These are phyloP conservation scores for Chytriomyces sp. DNA, from an alignment of 192 early-diverging fungal genomes.

Conservation along the genomic window DNA sequence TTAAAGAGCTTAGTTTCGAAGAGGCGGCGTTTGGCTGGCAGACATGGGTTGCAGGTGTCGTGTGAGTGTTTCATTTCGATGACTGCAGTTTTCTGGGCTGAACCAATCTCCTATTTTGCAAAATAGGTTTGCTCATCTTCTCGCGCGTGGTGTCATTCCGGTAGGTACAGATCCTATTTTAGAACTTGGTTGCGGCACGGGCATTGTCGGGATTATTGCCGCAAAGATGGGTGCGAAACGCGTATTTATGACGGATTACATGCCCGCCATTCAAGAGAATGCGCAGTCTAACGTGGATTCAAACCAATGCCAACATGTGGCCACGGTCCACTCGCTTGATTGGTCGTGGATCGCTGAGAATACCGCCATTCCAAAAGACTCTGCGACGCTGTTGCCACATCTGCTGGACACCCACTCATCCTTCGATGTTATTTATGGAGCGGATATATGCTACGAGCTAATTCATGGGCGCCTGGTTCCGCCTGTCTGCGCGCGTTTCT, in stretches of 20 bases:
- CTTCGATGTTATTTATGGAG: constrained; percentile 24
- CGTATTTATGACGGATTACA: constrained; percentile 31
- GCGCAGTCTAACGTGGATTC: background rate
- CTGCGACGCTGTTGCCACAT: background rate
- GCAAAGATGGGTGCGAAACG: constrained; percentile 12
- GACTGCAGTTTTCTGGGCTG: too few species aligned
- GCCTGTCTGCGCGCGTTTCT: constrained; percentile 29
- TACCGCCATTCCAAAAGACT: background rate
- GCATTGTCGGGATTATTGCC: constrained; percentile 25
- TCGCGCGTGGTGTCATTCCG: background rate
- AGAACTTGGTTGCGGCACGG: constrained; percentile 31
- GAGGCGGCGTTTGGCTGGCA: constrained; percentile 25
- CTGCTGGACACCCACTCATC: background rate
- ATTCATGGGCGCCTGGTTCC: constrained; percentile 27
- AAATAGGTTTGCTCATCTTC: too few species aligned
- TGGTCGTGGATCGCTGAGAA: constrained; percentile 27
- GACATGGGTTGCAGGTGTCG: constrained; percentile 14
- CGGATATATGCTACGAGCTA: constrained; percentile 26
- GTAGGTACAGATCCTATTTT: constrained; percentile 10
- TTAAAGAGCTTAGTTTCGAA: constrained; percentile 14
- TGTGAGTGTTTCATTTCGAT: constrained; percentile 14
- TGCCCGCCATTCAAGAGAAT: constrained; percentile 4
- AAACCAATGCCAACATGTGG: constrained; percentile 7
- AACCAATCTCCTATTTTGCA: too few species aligned
- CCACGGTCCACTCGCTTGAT: constrained; percentile 10